Base-by-base conservation (phyloP, 2,329 filamentous ascomycete species). In the Cercospora sesami region DNA sequence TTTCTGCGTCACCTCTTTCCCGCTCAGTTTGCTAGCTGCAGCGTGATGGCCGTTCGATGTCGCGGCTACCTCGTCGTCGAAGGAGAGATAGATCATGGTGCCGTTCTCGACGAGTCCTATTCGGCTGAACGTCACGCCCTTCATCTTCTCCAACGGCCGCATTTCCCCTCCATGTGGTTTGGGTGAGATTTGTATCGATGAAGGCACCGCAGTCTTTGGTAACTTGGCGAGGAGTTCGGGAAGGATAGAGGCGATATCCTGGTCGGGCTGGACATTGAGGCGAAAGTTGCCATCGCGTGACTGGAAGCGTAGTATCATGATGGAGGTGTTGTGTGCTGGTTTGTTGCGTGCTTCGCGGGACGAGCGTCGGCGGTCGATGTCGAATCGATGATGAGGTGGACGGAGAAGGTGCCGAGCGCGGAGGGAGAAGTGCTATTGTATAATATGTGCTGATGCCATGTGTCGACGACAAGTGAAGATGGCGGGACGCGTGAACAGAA, bases 241-340 rank as follows among this genome's bases (percentile, higher is more conserved):
- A 14, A 86, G 78, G 30, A 89, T 81, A 8, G 85, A 82, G 21
- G 83, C 78, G 78, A 98, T 97, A 0, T 89, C 89, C 71, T 91
- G 89, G 51, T 86, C 85, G 61, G 90, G 87, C 74, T 94, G 89
- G 73, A 96, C 87, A 62, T 86, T 91, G 75, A 98, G 84, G 74
- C 95, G 91, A 80, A 94, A 90, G 85, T 95, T 95, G 83, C 95
- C 95, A 83, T 97, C 93, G 72, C 92, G 93, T 78, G 93, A 93
- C 76, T 94, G 90, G 74, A 97, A 91, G 80, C 94, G 89, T 66
- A 97, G 84, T 77, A 97, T 86, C 89, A 97, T 97, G 72, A 78
- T 82, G 78, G 77, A 73, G 63, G 59, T 55, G 8, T 10, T 65
- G 67, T 57, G 30, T 63, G 55, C 59, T 42, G 65, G 36, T 64